Conservation (phyloP, 1,139 yeast genomes). For the Wickerhamiella infanticola region DNA sequence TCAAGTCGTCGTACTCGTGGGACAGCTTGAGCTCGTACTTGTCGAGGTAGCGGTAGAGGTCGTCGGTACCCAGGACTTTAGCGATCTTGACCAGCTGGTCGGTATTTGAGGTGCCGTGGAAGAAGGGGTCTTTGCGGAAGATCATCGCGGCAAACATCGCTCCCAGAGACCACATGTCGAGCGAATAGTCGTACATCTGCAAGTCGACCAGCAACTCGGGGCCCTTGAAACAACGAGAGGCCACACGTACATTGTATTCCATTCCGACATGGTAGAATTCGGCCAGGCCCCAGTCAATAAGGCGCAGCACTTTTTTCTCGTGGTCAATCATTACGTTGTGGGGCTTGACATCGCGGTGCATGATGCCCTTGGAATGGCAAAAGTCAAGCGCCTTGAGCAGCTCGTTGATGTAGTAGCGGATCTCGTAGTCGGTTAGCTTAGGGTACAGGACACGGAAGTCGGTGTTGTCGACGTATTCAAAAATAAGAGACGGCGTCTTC, state of each 20-base stretch:
- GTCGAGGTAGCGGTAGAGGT: slow-evolving; percentile 51
- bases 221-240: slow-evolving; percentile 95
- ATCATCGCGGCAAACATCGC: slow-evolving; percentile 97
- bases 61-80: slow-evolving; percentile 82
- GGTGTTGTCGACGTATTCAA: slow-evolving; percentile 78
- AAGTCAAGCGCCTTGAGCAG: slow-evolving; percentile 80
- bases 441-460: slow-evolving; percentile 88
- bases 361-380: slow-evolving; percentile 94
- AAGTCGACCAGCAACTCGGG: slow-evolving; percentile 92
- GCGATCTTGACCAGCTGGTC: slow-evolving; percentile 95
- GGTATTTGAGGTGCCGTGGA: slow-evolving; percentile 90
- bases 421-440: slow-evolving; percentile 69
- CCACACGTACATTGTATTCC: slow-evolving; percentile 93
- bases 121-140: slow-evolving; percentile 91
- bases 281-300: slow-evolving; percentile 98
- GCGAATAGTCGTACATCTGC: slow-evolving; percentile 83
- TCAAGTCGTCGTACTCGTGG: slow-evolving; percentile 65
- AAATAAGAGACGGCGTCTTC: slow-evolving; percentile 85
- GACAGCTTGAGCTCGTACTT: slow-evolving; percentile 68
- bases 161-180: slow-evolving; percentile 95
- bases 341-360: slow-evolving; percentile 98
- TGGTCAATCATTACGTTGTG: slow-evolving; percentile 98
- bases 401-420: slow-evolving; percentile 79
- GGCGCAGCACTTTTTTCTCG: slow-evolving; percentile 46
- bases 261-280: slow-evolving; percentile 93